Evolutionary conservation across 1,284 basidiomycete species (phyloP).

Genomic region (Pseudozyma pruni): DNA sequence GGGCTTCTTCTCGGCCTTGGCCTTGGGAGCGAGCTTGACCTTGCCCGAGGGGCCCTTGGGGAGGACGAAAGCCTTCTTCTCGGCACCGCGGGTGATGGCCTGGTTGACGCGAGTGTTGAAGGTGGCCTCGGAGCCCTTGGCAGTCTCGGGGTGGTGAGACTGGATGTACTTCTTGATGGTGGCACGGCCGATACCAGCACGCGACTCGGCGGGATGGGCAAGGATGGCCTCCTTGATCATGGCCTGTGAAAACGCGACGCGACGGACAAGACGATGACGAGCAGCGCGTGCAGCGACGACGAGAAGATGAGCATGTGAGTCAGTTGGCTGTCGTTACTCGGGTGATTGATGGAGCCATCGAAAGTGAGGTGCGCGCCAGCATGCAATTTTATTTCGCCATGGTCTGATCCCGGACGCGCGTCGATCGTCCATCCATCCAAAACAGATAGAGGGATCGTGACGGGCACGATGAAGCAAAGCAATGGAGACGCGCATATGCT

Average conservation of each 20-base stretch:
- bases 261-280: conserved; percentile 15
- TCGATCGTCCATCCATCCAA: conserved; percentile 28
- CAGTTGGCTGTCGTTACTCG: conserved; percentile 12
- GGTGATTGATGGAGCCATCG: conserved; percentile 7
- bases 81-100: conserved; percentile 81
- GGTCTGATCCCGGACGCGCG: conserved; percentile 13
- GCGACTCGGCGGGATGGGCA: conserved; percentile 79
- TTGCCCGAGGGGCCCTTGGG: conserved; percentile 85
- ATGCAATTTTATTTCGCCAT: conserved; percentile 16
- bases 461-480: background rate
- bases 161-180: conserved; percentile 85
- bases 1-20: conserved; percentile 70
- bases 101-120: conserved; percentile 83
- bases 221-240: conserved; percentile 78
- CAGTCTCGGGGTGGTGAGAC: conserved; percentile 52
- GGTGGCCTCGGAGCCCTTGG: conserved; percentile 70
- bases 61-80: conserved; percentile 81
- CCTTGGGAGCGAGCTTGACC: conserved; percentile 79
- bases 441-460: conserved; percentile 15
- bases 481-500: conserved; percentile 11
- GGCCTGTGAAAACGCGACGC: conserved; percentile 45
- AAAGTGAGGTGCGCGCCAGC: conserved; percentile 11
- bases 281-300: conserved; percentile 1
- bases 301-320: conserved; percentile 1
- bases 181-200: conserved; percentile 85